Percentiles rank a stretch among this genome's conserved stretches.
Conservation (phyloP, 2,329 filamentous ascomycete genomes). For the Tolypocladium nubicola region DNA sequence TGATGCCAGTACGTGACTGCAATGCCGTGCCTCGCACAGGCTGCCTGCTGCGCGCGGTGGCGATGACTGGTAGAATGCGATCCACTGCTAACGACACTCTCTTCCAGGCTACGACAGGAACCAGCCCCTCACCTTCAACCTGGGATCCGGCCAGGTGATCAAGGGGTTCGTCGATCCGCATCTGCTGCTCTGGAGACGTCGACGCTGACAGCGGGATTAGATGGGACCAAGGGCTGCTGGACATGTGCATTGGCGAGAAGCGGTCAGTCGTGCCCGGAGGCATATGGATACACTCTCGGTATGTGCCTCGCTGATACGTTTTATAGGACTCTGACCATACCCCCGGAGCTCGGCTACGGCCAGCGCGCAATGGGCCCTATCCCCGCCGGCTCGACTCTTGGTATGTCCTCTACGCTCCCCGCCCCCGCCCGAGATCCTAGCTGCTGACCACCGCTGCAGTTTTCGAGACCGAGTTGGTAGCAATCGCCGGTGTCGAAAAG, state of each 20-base stretch:
- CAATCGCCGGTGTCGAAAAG: slow-evolving; percentile 60
- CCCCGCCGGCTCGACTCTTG: slow-evolving; percentile 66
- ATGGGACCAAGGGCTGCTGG: slow-evolving; percentile 83
- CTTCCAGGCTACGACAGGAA: slow-evolving; percentile 60
- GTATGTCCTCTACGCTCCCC: slow-evolving; percentile 30
- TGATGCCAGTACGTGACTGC: slow-evolving; percentile 50
- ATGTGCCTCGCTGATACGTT: slow-evolving; percentile 2
- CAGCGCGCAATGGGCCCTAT: slow-evolving; percentile 69
- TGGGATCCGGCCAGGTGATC: slow-evolving; percentile 79
- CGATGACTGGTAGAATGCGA: neutral
- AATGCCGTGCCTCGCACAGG: neutral
- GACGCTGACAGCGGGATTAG: slow-evolving; percentile 26
- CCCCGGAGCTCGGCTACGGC: slow-evolving; percentile 79
- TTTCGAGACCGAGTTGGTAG: slow-evolving; percentile 85
- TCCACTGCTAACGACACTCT: neutral
- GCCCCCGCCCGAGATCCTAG: slow-evolving; percentile 5
- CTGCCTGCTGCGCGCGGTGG: neutral
- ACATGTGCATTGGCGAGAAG: slow-evolving; percentile 96
- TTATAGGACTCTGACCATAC: slow-evolving; percentile 68
- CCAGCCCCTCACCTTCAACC: slow-evolving; percentile 63
- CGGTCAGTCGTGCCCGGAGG: slow-evolving; percentile 29
- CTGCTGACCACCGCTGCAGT: slow-evolving; percentile 34
- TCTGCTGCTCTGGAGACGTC: neutral
- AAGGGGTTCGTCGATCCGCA: slow-evolving; percentile 50
- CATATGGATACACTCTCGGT: neutral